phyloP scores from a whole-genome alignment of 2,329 filamentous ascomycete genomes.

The Nigrospora osmanthi region DNA sequence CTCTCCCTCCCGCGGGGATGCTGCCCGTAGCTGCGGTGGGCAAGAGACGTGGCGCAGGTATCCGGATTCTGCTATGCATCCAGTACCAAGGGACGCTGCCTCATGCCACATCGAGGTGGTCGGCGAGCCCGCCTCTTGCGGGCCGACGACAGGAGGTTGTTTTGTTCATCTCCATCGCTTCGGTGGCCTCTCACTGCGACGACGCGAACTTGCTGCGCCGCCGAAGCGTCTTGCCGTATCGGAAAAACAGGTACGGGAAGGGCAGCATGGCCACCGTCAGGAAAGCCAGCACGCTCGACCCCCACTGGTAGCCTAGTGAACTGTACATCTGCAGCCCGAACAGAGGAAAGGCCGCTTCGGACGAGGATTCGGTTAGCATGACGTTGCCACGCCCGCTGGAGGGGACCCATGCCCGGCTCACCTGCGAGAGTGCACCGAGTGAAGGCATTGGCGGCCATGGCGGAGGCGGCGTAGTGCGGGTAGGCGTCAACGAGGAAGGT shows the following conservation, averaged over 20 bases:
- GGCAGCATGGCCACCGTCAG: conserved; percentile 54
- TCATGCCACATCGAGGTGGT: neutral
- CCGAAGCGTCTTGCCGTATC: conserved; percentile 49
- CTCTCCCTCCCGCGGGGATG: too few species aligned
- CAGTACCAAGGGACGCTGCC: neutral
- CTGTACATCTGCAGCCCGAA: conserved; percentile 70
- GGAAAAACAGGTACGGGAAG: conserved; percentile 57
- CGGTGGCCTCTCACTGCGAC: neutral
- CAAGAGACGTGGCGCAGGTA: too few species aligned
- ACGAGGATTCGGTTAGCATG: conserved; percentile 1
- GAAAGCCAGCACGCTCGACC: conserved; percentile 53
- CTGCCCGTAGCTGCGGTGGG: too few species aligned
- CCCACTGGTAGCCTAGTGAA: conserved; percentile 63
- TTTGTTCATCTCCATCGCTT: neutral
- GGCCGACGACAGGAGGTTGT: neutral
- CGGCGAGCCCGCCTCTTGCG: neutral
- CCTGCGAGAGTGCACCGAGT: conserved; percentile 68
- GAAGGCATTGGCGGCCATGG: conserved; percentile 78
- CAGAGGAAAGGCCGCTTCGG: conserved; percentile 62
- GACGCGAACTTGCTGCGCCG: conserved; percentile 44
- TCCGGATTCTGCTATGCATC: neutral
- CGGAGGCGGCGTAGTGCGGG: conserved; percentile 65
- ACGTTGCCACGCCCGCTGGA: neutral
- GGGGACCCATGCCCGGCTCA: conserved; percentile 23
- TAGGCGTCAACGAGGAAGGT: conserved; percentile 70